A percentile compares a stretch with the other conserved stretches of the same genome.
phyloP scores from a whole-genome alignment of 371 early-diverging fungal genomes.

The Mucor mucedo region DNA sequence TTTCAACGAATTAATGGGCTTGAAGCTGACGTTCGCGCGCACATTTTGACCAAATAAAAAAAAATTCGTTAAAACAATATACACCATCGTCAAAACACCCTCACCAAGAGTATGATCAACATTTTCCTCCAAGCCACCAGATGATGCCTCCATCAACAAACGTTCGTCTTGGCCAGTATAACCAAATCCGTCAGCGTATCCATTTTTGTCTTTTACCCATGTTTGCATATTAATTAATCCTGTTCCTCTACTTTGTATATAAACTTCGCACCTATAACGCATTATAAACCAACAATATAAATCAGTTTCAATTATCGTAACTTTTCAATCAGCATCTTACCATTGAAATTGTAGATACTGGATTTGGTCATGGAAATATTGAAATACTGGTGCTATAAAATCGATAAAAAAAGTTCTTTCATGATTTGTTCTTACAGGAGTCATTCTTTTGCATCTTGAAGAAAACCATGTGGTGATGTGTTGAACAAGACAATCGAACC shows the following conservation, averaged over 20 bases:
- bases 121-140: constrained; percentile 19
- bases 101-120: constrained; percentile 19
- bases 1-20: too few relatives aligned
- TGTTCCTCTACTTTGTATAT: constrained; percentile 13
- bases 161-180: constrained; percentile 18
- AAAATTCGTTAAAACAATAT: too few relatives aligned
- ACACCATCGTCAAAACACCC: too few relatives aligned
- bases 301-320: constrained; percentile 18
- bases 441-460: constrained; percentile 19
- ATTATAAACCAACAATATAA: constrained; percentile 14
- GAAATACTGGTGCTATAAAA: constrained; percentile 18
- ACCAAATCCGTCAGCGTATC: constrained; percentile 23
- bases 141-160: constrained; percentile 21
- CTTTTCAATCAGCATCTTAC: constrained; percentile 19
- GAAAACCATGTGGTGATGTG: constrained; percentile 15
- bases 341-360: constrained; percentile 22
- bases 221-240: constrained; percentile 18
- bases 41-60: too few relatives aligned
- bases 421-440: constrained; percentile 12
- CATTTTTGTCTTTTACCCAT: constrained; percentile 21
- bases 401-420: constrained; percentile 21
- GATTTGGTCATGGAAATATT: constrained; percentile 20
- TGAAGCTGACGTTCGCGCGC: too few relatives aligned
- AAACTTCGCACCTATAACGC: constrained; percentile 13
- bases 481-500: constrained; percentile 15